Base-by-base conservation (phyloP, 371 early-diverging fungal species). In the Lichtheimia ramosa region DNA sequence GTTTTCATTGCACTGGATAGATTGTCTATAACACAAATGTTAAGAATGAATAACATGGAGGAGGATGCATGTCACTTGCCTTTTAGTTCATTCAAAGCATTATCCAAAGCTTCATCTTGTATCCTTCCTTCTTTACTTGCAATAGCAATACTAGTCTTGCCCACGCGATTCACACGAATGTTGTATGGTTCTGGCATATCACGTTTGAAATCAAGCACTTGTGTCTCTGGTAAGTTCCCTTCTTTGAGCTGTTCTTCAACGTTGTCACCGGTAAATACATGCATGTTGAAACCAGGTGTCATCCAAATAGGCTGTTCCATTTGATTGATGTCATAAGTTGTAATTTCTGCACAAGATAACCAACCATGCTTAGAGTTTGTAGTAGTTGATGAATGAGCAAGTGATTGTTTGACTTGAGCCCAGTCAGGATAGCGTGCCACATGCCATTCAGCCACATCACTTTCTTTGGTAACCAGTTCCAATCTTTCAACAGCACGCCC, bases 381-480 rank as follows among this genome's bases (percentile, higher is more conserved):
- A 0, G 5, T 46, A 16, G 46, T 16, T 8, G n/a, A n/a, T 18
- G 46, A n/a, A 46, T 18, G 46, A n/a, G 6, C 16, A 2, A 46
- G 14, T 1, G 46, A 16, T 21, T 46, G 14, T 8, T 61, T 62
- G 21, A 79, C 70, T 46, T 69, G 54, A 15, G 69, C 68, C 85
- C 85, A 85, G 39, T 81, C 77, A 0, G 59, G 21, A 15, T 62
- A 66, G 16, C 83, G 69, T 5, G 79, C 74, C 25, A 85, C 69
- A 13, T 66, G 68, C 85, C 85, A 85, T 59, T 85, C 85, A 7
- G 81, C 85, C 1, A 85, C 73, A 62, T 83, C 83, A 52, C 81
- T 82, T 58, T 81, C 74, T 48, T 75, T 73, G 25, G 83, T 54
- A 14, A 71, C 70, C 43, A 85, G 51, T 23, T 83, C 82, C 14